These are phyloP conservation scores for Nelumbo lutea DNA, from an alignment of 164 flowering plant species.

Conservation along the genomic window DNA sequence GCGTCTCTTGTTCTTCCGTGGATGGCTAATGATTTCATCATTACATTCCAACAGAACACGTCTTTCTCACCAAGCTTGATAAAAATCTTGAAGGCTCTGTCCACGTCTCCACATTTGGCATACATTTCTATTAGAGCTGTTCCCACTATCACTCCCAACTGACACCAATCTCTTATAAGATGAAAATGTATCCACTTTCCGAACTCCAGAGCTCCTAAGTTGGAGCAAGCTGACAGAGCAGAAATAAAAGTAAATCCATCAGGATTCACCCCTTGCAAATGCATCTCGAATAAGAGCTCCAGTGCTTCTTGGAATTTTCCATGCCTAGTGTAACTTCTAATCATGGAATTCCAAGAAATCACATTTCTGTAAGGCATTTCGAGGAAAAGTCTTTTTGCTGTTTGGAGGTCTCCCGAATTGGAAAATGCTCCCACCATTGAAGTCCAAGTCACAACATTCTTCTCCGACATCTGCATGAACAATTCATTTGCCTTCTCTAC, in stretches of 20 bases:
- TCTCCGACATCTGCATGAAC: constrained; percentile 32
- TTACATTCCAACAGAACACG: constrained; percentile 41
- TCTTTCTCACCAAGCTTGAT: constrained; percentile 31
- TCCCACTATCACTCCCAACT: constrained; percentile 24
- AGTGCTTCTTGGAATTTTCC: constrained; percentile 29
- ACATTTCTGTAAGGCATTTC: constrained; percentile 27
- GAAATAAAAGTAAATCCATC: constrained; percentile 38
- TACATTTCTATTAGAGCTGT: constrained; percentile 32
- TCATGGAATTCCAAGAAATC: constrained; percentile 49
- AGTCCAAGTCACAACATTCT: constrained; percentile 39
- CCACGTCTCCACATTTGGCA: constrained; percentile 48
- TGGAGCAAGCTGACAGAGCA: constrained; percentile 39
- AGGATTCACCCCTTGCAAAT: constrained; percentile 15
- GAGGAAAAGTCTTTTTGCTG: constrained; percentile 24
- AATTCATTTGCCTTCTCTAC: constrained; percentile 24
- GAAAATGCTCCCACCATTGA: constrained; percentile 25
- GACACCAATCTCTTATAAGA: constrained; percentile 23
- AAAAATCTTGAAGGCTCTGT: constrained; percentile 28
- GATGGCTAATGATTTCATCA: constrained; percentile 38
- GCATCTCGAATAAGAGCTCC: constrained; percentile 33
- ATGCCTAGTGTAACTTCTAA: constrained; percentile 27
- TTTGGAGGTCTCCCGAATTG: constrained; percentile 22
- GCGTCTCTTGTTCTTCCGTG: constrained; percentile 38
- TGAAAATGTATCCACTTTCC: constrained; percentile 35
- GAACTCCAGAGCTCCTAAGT: constrained; percentile 30